Conservation (phyloP, 352 stramenopile species). For the Poterioochromonas sp. region DNA sequence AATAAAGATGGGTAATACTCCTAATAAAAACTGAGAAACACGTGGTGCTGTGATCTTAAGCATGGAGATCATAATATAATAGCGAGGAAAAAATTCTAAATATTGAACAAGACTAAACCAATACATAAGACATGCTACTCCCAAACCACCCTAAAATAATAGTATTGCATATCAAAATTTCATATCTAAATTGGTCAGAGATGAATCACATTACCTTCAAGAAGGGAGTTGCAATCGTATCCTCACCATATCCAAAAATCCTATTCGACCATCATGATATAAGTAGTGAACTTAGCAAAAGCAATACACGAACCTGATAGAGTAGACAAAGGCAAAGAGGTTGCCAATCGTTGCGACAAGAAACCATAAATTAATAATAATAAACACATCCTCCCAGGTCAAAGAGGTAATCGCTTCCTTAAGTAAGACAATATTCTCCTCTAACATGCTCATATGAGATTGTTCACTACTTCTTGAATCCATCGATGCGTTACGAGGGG, state of each 20-base stretch:
- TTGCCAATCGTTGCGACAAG: neutral
- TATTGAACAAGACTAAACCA: neutral
- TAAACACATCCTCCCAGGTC: neutral
- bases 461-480: too few relatives aligned
- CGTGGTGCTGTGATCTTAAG: neutral
- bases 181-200: too few relatives aligned
- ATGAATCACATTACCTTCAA: too few relatives aligned
- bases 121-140: neutral
- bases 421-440: neutral
- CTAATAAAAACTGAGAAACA: neutral
- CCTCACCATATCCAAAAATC: neutral
- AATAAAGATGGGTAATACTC: slow-evolving; percentile 1
- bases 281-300: neutral
- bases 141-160: too few relatives aligned
- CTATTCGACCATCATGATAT: neutral
- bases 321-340: neutral
- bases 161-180: too few relatives aligned
- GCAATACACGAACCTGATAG: neutral
- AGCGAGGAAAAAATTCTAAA: neutral
- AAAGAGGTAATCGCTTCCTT: neutral
- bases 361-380: slow-evolving; percentile 5
- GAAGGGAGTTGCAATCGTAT: neutral
- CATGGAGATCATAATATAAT: slow-evolving; percentile 21
- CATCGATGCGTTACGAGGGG: too few relatives aligned
- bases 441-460: neutral